These are phyloP conservation scores for Gynostemma pentaphyllum DNA, from an alignment of 306 rosid species.

Conservation along the genomic window DNA sequence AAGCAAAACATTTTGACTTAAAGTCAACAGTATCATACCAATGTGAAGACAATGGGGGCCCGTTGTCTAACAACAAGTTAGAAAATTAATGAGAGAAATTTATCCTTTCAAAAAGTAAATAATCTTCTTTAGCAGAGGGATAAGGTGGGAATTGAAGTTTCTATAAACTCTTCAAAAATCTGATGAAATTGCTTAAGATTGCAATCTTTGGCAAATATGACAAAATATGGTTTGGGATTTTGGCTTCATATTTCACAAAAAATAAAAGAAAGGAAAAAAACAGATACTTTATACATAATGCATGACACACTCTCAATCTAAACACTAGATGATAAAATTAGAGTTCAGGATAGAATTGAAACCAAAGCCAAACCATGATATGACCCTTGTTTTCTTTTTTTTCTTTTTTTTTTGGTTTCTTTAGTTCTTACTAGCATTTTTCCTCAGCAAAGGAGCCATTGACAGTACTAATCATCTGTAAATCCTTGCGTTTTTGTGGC, in stretches of 20 bases:
- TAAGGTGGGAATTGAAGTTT: neutral
- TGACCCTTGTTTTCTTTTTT: too few relatives aligned
- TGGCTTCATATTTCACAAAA: neutral
- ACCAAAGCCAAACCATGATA: neutral
- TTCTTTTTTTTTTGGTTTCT: too few relatives aligned
- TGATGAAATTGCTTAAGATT: neutral
- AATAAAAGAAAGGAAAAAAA: too few relatives aligned
- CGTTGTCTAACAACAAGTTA: too few relatives aligned
- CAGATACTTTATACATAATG: neutral
- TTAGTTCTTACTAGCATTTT: slow-evolving; percentile 24
- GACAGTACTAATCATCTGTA: slow-evolving; percentile 26
- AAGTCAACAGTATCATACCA: too few relatives aligned
- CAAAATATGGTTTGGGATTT: neutral
- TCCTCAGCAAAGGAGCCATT: slow-evolving; percentile 24
- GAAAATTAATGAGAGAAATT: neutral
- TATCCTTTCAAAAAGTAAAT: neutral
- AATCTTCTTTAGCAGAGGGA: neutral
- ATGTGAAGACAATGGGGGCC: too few relatives aligned
- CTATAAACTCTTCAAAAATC: too few relatives aligned
- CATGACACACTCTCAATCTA: neutral
- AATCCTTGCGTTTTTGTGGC: slow-evolving; percentile 27
- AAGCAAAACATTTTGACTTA: too few relatives aligned
- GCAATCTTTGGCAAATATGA: neutral
- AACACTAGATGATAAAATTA: neutral
- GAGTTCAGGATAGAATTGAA: neutral